Conservation (phyloP, 2,329 filamentous ascomycete species). For the Juglanconis sp. region DNA sequence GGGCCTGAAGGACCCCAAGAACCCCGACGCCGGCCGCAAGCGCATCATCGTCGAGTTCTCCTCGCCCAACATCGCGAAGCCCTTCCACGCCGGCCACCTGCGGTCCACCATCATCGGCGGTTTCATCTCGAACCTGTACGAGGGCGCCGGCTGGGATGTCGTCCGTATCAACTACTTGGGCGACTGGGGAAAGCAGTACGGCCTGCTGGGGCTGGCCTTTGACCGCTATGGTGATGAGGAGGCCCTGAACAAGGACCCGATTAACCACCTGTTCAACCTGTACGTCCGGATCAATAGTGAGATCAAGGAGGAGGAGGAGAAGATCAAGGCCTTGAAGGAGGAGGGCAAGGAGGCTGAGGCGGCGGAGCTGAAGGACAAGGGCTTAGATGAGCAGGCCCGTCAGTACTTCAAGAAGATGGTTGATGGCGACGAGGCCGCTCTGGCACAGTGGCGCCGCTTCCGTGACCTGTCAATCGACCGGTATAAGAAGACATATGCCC, state of each 20-base stretch:
- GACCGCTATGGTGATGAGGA: slow-evolving; percentile 73
- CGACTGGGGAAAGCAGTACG: slow-evolving; percentile 79
- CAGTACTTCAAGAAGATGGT: slow-evolving; percentile 70
- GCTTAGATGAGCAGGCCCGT: slow-evolving; percentile 71
- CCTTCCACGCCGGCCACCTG: slow-evolving; percentile 75
- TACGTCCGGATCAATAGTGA: slow-evolving; percentile 76
- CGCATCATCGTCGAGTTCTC: slow-evolving; percentile 76
- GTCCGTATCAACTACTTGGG: slow-evolving; percentile 73
- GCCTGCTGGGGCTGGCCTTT: slow-evolving; percentile 70
- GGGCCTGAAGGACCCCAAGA: slow-evolving; percentile 58
- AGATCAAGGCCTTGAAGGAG: slow-evolving; percentile 55
- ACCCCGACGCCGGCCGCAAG: slow-evolving; percentile 61
- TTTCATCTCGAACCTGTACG: slow-evolving; percentile 71
- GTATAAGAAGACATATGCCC: slow-evolving; percentile 66
- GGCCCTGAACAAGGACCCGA: slow-evolving; percentile 67
- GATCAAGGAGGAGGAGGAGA: slow-evolving; percentile 63
- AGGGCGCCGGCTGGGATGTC: slow-evolving; percentile 70
- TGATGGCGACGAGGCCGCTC: slow-evolving; percentile 59
- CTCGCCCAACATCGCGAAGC: slow-evolving; percentile 83
- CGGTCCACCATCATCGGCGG: slow-evolving; percentile 77
- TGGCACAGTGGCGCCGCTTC: slow-evolving; percentile 64
- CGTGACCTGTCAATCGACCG: slow-evolving; percentile 64
- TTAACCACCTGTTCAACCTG: slow-evolving; percentile 78
- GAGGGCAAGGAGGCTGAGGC: slow-evolving; percentile 48
- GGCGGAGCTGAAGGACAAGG: slow-evolving; percentile 44